Evolutionary conservation across 768 basidiomycete genomes (phyloP).

Genomic region (Hygrophoropsis aurantiaca): DNA sequence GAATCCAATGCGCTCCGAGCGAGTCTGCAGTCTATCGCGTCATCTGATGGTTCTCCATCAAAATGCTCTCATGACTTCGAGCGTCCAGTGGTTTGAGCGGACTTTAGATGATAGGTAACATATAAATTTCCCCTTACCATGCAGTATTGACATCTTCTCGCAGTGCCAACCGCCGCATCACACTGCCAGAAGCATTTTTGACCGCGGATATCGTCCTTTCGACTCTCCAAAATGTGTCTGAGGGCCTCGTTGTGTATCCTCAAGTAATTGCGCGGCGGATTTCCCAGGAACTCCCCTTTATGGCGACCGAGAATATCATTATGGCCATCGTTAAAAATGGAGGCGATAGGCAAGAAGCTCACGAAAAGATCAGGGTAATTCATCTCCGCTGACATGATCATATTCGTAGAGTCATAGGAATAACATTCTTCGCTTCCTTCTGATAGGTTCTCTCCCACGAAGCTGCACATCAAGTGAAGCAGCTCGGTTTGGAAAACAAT

Average conservation of each 20-base stretch:
- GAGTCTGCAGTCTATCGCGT: constrained; percentile 93
- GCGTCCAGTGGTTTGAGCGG: constrained; percentile 98
- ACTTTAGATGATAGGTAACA: constrained; percentile 91
- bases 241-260: constrained; percentile 99
- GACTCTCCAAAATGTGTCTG: constrained; percentile 94
- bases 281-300: constrained; percentile 94
- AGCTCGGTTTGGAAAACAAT: constrained; percentile 93
- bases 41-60: constrained; percentile 96
- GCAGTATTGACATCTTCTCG: constrained; percentile 6
- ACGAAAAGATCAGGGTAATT: constrained; percentile 88
- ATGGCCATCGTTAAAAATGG: constrained; percentile 97
- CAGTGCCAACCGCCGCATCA: constrained; percentile 95
- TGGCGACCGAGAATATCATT: constrained; percentile 99
- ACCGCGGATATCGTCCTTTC: constrained; percentile 96
- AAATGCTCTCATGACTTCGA: constrained; percentile 92
- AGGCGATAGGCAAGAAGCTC: constrained; percentile 94
- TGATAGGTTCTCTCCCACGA: constrained; percentile 86
- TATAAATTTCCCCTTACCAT: not conserved
- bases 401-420: constrained; percentile 9
- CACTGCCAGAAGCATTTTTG: constrained; percentile 94
- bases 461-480: constrained; percentile 91
- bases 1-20: constrained; percentile 98
- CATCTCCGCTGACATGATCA: constrained; percentile 3
- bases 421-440: constrained; percentile 4
- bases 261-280: constrained; percentile 92